Percentiles rank a stretch among this genome's conserved stretches.
Evolutionary conservation across 2,329 filamentous ascomycete genomes (phyloP).

Genomic region (Cladophialophora bantiana): DNA sequence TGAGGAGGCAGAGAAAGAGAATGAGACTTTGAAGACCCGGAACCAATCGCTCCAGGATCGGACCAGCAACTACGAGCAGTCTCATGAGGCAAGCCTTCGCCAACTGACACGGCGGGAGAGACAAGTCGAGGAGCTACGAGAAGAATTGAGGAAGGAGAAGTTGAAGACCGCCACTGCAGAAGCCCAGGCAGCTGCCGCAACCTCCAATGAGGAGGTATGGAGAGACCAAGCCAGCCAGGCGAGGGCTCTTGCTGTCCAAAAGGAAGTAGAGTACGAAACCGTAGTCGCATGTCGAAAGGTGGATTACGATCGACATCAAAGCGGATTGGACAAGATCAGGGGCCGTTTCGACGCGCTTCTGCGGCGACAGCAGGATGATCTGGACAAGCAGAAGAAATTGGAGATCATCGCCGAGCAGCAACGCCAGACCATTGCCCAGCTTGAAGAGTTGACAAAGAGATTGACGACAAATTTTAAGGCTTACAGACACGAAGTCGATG

Average conservation of each 20-base stretch:
- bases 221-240: slow-evolving; percentile 43
- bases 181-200: slow-evolving; percentile 44
- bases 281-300: slow-evolving; percentile 50
- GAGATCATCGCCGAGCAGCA: slow-evolving; percentile 56
- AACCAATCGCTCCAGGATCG: slow-evolving; percentile 55
- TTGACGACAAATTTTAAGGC: slow-evolving; percentile 50
- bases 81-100: slow-evolving; percentile 55
- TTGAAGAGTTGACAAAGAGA: slow-evolving; percentile 50
- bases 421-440: slow-evolving; percentile 51
- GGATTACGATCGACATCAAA: slow-evolving; percentile 51
- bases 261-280: slow-evolving; percentile 51
- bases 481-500: slow-evolving; percentile 53
- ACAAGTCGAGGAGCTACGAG: slow-evolving; percentile 55
- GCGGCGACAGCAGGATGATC: slow-evolving; percentile 47
- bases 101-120: slow-evolving; percentile 57
- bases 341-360: slow-evolving; percentile 46
- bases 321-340: slow-evolving; percentile 48
- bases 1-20: slow-evolving; percentile 56
- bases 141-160: slow-evolving; percentile 51
- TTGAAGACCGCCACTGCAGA: slow-evolving; percentile 51
- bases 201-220: slow-evolving; percentile 39
- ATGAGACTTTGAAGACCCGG: slow-evolving; percentile 55
- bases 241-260: slow-evolving; percentile 39
- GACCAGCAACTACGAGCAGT: slow-evolving; percentile 54
- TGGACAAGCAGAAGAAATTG: slow-evolving; percentile 49